Base-by-base conservation (phyloP, 2,329 filamentous ascomycete species). In the Lecanicillium sp. region DNA sequence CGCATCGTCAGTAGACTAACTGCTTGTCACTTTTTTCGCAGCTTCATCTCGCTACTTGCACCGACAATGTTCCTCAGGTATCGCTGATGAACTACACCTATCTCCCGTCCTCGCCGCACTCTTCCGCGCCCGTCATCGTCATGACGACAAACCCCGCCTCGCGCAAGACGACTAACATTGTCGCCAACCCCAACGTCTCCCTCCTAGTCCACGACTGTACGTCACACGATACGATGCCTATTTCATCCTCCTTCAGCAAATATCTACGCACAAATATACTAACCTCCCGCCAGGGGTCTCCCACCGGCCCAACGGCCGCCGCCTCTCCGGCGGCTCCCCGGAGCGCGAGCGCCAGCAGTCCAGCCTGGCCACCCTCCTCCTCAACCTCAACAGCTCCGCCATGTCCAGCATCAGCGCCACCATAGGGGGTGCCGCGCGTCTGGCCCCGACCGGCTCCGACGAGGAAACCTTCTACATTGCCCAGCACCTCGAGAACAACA, bases 31-130 rank as follows among this genome's bases (percentile, higher is more conserved):
- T n/a, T 14, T 14, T 19, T 38, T 40, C 27, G 57, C 60, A 95
- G 90, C 88, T 98, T 56, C 93, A 98, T 68, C 85, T 98, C 45
- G 90, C 93, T 58, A 98, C 93, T 49, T 94, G 87, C 66, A 82
- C 82, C 58, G 77, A 86, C 56, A 86, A 93, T 60, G 75, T 83
- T 54, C 93, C 93, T 9, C 89, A 97, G 65, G 88, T 97, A 56
- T 94, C 90, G 30, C 81, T 98, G 55, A 98, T 98, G 93, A 96
- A 95, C 74, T 97, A 97, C 73, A 97, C 93, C 62, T 97, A 96
- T 70, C 85, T 98, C 19, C 86, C 90, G 32, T 82, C 77, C 5
- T 87, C 86, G 14, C 83, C 82, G 32, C 85, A 82, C 66, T 77
- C 79, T 32, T 62, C 76, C 44, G 68, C 72, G n/a, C 84, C 89